Percentiles rank a stretch among this genome's conserved stretches.
Conservation (phyloP, 805 yeast genomes). For the Starmerella ratchasimensis region DNA sequence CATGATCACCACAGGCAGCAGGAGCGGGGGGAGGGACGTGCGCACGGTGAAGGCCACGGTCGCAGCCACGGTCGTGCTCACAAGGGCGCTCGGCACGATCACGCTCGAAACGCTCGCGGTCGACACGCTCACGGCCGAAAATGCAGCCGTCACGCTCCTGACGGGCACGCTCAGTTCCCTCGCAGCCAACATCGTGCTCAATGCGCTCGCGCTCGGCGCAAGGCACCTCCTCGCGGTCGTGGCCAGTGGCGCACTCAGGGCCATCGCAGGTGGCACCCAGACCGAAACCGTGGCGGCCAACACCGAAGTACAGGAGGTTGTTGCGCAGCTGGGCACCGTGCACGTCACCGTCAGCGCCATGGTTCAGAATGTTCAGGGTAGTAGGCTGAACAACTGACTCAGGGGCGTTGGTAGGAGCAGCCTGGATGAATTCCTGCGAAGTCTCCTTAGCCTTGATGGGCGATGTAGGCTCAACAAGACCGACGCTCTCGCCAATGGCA, state of each 20-base stretch:
- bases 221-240: not conserved
- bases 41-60: not conserved
- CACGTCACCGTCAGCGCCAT: slow-evolving; percentile 12
- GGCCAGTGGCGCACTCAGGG: not conserved
- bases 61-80: no score
- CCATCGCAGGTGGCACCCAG: slow-evolving; percentile 4
- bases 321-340: slow-evolving; percentile 13
- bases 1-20: not conserved
- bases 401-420: not conserved
- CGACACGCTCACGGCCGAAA: not conserved
- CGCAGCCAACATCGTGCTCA: not conserved
- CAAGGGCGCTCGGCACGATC: not conserved
- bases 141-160: not conserved
- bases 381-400: no score
- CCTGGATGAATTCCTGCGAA: not conserved
- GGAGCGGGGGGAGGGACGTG: not conserved
- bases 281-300: slow-evolving; percentile 8
- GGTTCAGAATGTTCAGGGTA: slow-evolving; percentile 2
- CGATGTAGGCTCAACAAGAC: not conserved
- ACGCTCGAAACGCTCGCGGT: not conserved
- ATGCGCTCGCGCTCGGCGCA: not conserved
- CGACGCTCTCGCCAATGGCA: not conserved
- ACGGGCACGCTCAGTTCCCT: not conserved
- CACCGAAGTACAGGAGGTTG: slow-evolving; percentile 13
- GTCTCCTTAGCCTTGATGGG: not conserved